These are phyloP conservation scores for Nectriaceae sp. DNA, from an alignment of 2,329 filamentous ascomycete genomes.

Conservation along the genomic window DNA sequence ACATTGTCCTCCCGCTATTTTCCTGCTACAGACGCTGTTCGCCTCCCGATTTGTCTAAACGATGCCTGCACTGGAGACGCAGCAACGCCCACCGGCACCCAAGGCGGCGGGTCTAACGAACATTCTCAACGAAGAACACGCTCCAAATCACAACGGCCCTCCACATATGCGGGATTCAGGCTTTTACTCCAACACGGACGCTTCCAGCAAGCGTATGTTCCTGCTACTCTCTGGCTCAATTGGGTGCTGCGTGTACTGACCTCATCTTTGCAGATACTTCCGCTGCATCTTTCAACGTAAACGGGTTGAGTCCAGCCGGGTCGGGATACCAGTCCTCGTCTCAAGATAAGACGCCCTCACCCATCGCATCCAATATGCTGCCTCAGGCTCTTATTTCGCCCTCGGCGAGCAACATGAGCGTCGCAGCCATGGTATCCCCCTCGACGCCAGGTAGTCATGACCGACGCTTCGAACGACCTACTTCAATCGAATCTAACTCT, in stretches of 20 bases:
- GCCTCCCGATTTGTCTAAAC: background rate
- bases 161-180: constrained; percentile 43
- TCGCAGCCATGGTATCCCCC: constrained; percentile 66
- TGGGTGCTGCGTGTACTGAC: constrained; percentile 19
- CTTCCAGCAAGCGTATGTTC: constrained; percentile 44
- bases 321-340: constrained; percentile 53
- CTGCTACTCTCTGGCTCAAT: constrained; percentile 17
- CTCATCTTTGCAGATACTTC: constrained; percentile 36
- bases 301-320: constrained; percentile 42
- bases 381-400: constrained; percentile 59
- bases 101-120: constrained; percentile 41
- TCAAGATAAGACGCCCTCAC: constrained; percentile 64
- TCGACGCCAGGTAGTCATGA: constrained; percentile 47
- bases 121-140: constrained; percentile 39
- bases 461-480: constrained; percentile 46
- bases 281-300: constrained; percentile 40
- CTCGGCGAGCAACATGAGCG: constrained; percentile 62
- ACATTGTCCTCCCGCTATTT: constrained; percentile 5
- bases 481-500: constrained; percentile 36
- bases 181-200: constrained; percentile 46
- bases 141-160: constrained; percentile 27
- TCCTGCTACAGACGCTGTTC: constrained; percentile 7
- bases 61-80: constrained; percentile 30
- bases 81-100: constrained; percentile 29
- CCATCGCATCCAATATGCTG: constrained; percentile 52